Conservation (phyloP, 495 filamentous ascomycete species). For the Penicillium diatomitis region DNA sequence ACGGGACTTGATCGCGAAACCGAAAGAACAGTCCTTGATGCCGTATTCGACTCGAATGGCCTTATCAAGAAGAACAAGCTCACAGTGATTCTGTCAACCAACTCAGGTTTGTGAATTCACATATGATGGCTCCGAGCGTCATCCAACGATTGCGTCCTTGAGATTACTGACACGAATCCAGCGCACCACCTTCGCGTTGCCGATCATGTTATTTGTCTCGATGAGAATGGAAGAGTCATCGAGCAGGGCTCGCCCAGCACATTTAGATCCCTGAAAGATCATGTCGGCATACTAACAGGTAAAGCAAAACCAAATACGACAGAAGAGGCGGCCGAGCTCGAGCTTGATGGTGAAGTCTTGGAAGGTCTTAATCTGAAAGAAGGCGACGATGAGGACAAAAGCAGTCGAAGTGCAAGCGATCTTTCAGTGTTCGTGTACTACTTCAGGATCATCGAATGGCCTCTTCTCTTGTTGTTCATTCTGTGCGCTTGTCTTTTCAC, state of each 20-base stretch:
- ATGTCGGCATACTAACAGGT: neutral
- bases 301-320: neutral
- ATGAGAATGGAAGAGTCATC: slow-evolving; percentile 4
- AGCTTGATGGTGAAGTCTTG: no score
- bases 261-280: slow-evolving; percentile 3
- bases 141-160: no score
- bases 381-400: no score
- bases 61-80: slow-evolving; percentile 11
- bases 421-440: no score
- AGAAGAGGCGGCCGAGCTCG: slow-evolving; percentile 2
- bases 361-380: no score
- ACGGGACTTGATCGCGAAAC: slow-evolving; percentile 47
- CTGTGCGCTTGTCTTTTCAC: no score
- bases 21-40: slow-evolving; percentile 17
- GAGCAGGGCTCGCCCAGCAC: slow-evolving; percentile 9
- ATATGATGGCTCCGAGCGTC: no score
- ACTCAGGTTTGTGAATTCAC: slow-evolving; percentile 13
- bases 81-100: slow-evolving; percentile 23
- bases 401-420: no score
- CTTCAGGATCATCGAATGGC: no score
- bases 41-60: slow-evolving; percentile 16
- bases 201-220: slow-evolving; percentile 14
- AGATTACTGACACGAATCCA: slow-evolving; percentile 1
- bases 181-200: slow-evolving; percentile 15
- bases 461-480: no score